Base-by-base conservation (phyloP, 2,329 filamentous ascomycete species). In the Monosporascus sp. region DNA sequence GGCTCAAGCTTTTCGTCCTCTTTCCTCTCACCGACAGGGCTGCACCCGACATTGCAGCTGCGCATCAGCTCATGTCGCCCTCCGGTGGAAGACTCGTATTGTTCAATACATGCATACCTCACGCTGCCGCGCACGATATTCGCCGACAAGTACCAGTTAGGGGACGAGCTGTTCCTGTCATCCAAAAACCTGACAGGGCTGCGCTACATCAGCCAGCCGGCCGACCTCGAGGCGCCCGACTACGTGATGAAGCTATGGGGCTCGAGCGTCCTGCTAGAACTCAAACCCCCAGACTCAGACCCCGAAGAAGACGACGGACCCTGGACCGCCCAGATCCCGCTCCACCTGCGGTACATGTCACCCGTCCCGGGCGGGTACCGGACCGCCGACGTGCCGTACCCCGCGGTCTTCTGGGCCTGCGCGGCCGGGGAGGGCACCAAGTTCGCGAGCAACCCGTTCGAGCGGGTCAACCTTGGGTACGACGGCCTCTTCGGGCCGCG, bases 381-480 rank as follows among this genome's bases (percentile, higher is more conserved):
- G 2, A 60, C 76, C 5, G 70, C 85, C 1, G 73, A 83, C n/a
- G 69, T 94, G 0, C 89, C 93, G 0, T 92, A 88, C 74, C 93
- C 93, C 0, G 81, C 83, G 0, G 81, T 97, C 0, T 97, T 97
- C 74, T 97, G 92, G 92, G 91, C 91, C 0, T 97, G 93, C 65
- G 77, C 81, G 7, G 81, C 86, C 0, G 80, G 82, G 9, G 79
- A 83, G 50, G 83, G 80, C 1, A 78, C 78, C 1, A 87, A 89
- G 63, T 89, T 93, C 70, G 70, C 80, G 0, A 80, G 78, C 5
- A 96, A 88, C 64, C 93, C 93, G 0, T 97, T 97, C 69, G 92
- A 97, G 68, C 78, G 89, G 6, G 74, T 79, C n/a, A 83, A 90
- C 65, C 64, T 97, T n/a, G 92, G 91, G 1, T 97, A 92, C 68